A percentile compares a stretch with the other conserved stretches of the same genome.
Evolutionary conservation across 2,329 filamentous ascomycete genomes (phyloP).

Genomic region (Calonectria multiphialidica): DNA sequence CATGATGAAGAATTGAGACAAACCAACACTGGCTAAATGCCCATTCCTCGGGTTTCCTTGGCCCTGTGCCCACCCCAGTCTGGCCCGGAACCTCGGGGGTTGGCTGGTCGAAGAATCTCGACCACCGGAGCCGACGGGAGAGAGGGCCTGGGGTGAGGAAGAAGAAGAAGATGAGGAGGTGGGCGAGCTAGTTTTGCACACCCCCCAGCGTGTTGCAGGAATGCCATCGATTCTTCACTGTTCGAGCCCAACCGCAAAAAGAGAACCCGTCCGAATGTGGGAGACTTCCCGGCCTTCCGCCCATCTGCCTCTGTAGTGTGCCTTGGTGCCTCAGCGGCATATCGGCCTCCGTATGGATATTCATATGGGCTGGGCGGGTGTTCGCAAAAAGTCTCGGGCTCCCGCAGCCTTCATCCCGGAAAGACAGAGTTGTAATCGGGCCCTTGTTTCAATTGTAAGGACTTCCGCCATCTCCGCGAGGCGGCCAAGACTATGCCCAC

Average conservation of each 20-base stretch:
- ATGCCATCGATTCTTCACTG: not conserved
- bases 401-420: not conserved
- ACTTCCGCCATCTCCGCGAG: not conserved
- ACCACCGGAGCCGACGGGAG: not conserved
- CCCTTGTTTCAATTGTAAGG: not conserved
- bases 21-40: not conserved
- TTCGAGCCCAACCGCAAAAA: not conserved
- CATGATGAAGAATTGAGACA: not conserved
- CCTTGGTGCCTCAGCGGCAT: not conserved
- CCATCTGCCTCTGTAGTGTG: too few species aligned
- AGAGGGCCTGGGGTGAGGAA: too few species aligned
- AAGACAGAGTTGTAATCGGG: not conserved
- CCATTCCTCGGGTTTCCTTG: not conserved
- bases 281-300: not conserved
- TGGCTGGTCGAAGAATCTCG: not conserved
- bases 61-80: not conserved
- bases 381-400: not conserved
- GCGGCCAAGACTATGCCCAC: not conserved
- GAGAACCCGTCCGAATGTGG: not conserved
- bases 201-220: conserved; percentile 9
- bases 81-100: conserved; percentile 3
- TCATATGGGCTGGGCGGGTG: not conserved
- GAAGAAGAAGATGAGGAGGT: too few species aligned
- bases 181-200: not conserved
- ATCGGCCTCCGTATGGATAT: not conserved